Evolutionary conservation across 768 basidiomycete genomes (phyloP).

Genomic region (Psilocybe cubensis): DNA sequence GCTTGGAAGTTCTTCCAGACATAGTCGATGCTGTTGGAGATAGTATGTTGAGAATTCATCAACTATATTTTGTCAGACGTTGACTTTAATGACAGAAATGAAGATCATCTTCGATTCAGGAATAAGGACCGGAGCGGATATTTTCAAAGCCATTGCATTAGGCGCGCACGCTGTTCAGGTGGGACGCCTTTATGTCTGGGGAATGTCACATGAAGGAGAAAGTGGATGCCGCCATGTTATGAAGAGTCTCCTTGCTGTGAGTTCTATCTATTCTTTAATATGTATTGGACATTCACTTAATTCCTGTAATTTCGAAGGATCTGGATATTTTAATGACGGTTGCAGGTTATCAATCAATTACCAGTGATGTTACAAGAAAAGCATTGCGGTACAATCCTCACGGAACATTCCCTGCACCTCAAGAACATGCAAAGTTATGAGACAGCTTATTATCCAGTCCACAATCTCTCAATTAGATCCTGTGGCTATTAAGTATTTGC

Average conservation of each 20-base stretch:
- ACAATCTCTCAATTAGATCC: not conserved
- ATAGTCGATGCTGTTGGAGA: constrained; percentile 55
- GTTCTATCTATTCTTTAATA: constrained; percentile 1
- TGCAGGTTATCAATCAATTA: constrained; percentile 39
- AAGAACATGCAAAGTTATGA: constrained; percentile 38
- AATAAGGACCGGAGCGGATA: constrained; percentile 50
- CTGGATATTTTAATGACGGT: constrained; percentile 49
- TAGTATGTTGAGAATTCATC: constrained; percentile 30
- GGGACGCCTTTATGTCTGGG: constrained; percentile 54
- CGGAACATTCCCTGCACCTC: constrained; percentile 29
- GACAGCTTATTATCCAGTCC: too few relatives aligned
- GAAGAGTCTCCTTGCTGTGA: constrained; percentile 49
- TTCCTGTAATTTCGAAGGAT: constrained; percentile 24
- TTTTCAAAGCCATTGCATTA: constrained; percentile 61
- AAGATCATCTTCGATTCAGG: constrained; percentile 59
- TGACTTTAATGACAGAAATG: constrained; percentile 34
- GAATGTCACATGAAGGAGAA: constrained; percentile 55
- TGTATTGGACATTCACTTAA: not conserved
- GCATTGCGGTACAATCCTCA: constrained; percentile 36
- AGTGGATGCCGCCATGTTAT: constrained; percentile 57
- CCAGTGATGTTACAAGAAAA: constrained; percentile 36
- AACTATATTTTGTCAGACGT: not conserved
- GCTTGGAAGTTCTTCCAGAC: constrained; percentile 52
- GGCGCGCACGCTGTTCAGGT: constrained; percentile 57
- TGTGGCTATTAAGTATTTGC: too few relatives aligned